Base-by-base conservation (phyloP, 176 grass and related monocot genomes). In the Eremochloa ophiuroides region DNA sequence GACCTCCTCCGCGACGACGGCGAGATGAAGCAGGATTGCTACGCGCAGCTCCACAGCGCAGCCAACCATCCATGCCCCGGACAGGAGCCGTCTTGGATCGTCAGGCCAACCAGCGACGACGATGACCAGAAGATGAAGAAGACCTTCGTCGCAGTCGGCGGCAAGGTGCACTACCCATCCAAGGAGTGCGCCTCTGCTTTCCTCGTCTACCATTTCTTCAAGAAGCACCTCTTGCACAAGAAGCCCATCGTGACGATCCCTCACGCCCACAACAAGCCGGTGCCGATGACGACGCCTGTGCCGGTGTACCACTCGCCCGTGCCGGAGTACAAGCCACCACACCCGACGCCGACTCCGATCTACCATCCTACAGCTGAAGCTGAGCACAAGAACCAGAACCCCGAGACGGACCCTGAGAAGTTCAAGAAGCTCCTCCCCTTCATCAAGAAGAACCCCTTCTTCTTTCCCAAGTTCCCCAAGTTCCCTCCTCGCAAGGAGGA, bases 11-110 rank as follows among this genome's bases (percentile, higher is more conserved):
- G 51, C 0, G 71, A 64, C 4, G 79, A 80, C n/a, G 86, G 84
- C 67, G 77, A 91, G 82, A 72, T 91, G 20, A 85, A 85, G 61
- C 82, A 88, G 38, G 78, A 74, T 33, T 91, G 90, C 83, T 79
- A 80, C 47, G 79, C 82, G 11, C 80, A 88, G 86, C 90, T 92
- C 16, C 83, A 88, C 66, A 70, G 34, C 40, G 40, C 83, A 3
- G 17, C 83, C 30, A 63, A 70, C 79, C 33, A 76, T n/a, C 83
- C 90, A 0, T 92, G 90, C 78, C 73, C 83, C 2, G 86, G 76
- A 0, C 81, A 86, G 75, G 79, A 77, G 4, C 85, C 79, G 1
- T 87, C 85, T 2, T 34, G 56, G 85, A 72, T 87, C 65, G 73
- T 78, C 38, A 29, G 43, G 66, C 62, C 34, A 23, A 55, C 62